These are phyloP conservation scores for Penicillium waksmanii DNA, from an alignment of 495 filamentous ascomycete species.

Conservation along the genomic window DNA sequence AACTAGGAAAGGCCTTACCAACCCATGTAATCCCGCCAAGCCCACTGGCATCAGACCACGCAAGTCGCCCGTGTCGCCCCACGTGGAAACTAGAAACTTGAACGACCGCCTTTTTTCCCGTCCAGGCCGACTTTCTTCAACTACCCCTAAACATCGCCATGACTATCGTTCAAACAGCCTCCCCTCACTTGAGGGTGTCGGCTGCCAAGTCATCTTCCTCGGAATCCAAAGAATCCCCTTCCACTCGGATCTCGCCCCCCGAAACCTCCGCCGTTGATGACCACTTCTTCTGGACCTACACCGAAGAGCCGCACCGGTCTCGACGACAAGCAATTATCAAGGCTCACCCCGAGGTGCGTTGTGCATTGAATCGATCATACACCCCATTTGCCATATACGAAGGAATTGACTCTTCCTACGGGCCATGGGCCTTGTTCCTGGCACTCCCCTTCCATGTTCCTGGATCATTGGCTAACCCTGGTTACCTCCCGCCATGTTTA, in stretches of 20 bases:
- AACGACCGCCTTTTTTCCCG: slow-evolving; percentile 29
- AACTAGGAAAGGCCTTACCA: no score
- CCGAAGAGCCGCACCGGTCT: slow-evolving; percentile 95
- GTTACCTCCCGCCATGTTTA: slow-evolving; percentile 33
- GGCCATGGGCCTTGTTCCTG: neutral
- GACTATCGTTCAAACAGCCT: slow-evolving; percentile 38
- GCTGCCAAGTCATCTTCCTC: slow-evolving; percentile 31
- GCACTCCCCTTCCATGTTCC: neutral
- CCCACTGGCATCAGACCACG: slow-evolving; percentile 25
- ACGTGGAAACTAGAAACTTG: slow-evolving; percentile 41
- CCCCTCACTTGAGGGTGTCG: slow-evolving; percentile 45
- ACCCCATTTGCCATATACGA: no score
- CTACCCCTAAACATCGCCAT: slow-evolving; percentile 26
- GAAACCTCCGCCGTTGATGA: slow-evolving; percentile 48
- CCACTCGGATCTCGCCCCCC: slow-evolving; percentile 39
- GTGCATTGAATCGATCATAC: neutral
- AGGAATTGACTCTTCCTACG: no score
- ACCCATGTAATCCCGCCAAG: slow-evolving; percentile 17
- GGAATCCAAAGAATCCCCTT: slow-evolving; percentile 23
- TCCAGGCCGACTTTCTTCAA: slow-evolving; percentile 20
- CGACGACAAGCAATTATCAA: slow-evolving; percentile 93
- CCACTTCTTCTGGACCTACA: slow-evolving; percentile 91
- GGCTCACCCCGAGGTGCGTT: slow-evolving; percentile 87
- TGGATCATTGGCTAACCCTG: slow-evolving; percentile 1
- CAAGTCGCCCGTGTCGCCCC: slow-evolving; percentile 38